These are phyloP conservation scores for Botrytis sinoallii DNA, from an alignment of 2,329 filamentous ascomycete species.

Conservation along the genomic window DNA sequence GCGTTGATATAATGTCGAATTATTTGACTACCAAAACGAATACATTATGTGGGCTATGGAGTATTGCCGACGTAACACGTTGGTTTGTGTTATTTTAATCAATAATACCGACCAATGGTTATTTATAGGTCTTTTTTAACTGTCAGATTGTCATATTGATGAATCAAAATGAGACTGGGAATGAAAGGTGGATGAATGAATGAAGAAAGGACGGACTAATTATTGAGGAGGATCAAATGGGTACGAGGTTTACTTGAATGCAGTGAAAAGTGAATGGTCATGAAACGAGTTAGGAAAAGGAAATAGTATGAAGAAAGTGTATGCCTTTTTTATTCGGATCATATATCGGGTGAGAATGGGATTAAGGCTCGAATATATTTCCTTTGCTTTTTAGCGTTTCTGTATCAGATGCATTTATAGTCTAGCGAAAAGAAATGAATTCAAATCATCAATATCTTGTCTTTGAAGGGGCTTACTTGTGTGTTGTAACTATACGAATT, in stretches of 20 bases:
- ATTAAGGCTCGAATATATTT: constrained; percentile 29
- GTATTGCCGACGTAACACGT: not conserved
- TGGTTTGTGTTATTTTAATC: not conserved
- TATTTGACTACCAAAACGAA: constrained; percentile 21
- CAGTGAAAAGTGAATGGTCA: not conserved
- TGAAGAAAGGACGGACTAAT: not conserved
- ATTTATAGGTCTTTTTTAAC: not conserved
- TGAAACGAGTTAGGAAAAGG: not conserved
- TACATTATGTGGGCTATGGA: not conserved
- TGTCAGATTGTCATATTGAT: constrained; percentile 15
- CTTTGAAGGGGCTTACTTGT: not conserved
- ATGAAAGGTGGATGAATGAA: not conserved
- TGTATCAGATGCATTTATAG: constrained; percentile 27
- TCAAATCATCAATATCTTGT: not conserved
- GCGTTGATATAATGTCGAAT: constrained; percentile 15
- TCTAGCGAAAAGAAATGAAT: constrained; percentile 22
- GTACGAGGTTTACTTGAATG: not conserved
- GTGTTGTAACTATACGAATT: not conserved
- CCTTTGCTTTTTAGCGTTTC: constrained; percentile 28
- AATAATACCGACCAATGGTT: not conserved
- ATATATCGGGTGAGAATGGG: not conserved
- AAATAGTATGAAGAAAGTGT: not conserved
- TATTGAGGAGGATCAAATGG: constrained; percentile 2
- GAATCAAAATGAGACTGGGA: not conserved
- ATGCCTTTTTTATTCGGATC: not conserved